Base-by-base conservation (phyloP, 768 basidiomycete genomes). In the Filobasidium floriforme region DNA sequence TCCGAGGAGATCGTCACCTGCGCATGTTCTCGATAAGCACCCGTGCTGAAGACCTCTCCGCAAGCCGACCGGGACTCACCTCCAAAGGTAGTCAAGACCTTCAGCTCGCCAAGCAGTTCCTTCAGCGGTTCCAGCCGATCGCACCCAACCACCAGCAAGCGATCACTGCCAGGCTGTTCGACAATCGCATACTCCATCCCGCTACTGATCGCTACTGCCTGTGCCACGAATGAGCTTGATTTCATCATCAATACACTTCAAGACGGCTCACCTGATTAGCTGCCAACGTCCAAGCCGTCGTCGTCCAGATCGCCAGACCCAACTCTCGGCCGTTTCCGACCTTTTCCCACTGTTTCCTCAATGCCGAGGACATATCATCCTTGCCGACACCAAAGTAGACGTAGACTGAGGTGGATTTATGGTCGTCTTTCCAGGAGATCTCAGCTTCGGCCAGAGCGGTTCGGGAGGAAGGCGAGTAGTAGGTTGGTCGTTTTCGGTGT, bases 361-460 rank as follows among this genome's bases (percentile, higher is more conserved):
- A 66, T 1, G 28, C 65, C 15, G 54, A 52, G 11, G 76, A 74
- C 74, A 69, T 73, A 29, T 69, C 71, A 11, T 72, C 19, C 73
- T 67, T 14, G 66, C 64, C 82, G n/a, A 93, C 76, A 7, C 84
- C 81, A 75, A 92, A 94, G 1, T 83, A 81, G 49, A 96, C 89
- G 73, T 90, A 97, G 49, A 89, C 89, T 6, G 92, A 89, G 70
- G 88, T 86, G 0, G 92, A 96, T 57, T 86, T 80, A 75, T 96
- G 92, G 71, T 89, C 85, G 37, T 96, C 93, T 68, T 85, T 87
- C 80, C 97, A 97, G 29, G 85, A 83, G 32, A 99, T 82, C 75
- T 99, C 94, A 5, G 93, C 91, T 80, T 99, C 94, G 0, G 94
- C 94, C 15, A 99, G 80, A 0, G 94, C 94, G 7, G 94, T 93